Conservation (phyloP, 1,139 yeast species). For the Saccharomyces hybrid region DNA sequence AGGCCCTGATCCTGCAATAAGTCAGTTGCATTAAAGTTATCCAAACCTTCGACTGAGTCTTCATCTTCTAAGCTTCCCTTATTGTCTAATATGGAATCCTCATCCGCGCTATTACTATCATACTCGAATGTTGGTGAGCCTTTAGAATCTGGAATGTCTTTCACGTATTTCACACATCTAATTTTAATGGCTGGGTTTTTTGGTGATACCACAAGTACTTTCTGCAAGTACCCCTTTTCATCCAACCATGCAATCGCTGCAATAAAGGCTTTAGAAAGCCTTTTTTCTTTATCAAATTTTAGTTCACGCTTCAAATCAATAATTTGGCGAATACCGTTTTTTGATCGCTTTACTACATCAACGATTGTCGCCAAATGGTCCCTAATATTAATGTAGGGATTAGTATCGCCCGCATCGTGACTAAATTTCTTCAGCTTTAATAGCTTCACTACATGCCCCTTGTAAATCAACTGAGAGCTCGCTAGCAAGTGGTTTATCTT, state of each 20-base stretch:
- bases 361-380: constrained; percentile 41
- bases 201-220: constrained; percentile 50
- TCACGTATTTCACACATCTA: constrained; percentile 53
- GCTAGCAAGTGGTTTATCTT: constrained; percentile 43
- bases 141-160: constrained; percentile 37
- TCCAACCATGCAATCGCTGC: constrained; percentile 47
- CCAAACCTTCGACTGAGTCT: constrained; percentile 26
- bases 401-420: constrained; percentile 7
- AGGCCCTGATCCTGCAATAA: constrained; percentile 29
- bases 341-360: constrained; percentile 52
- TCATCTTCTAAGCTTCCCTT: constrained; percentile 26
- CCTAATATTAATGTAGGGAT: constrained; percentile 35
- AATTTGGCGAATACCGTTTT: constrained; percentile 59
- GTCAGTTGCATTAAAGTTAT: constrained; percentile 29
- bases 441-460: constrained; percentile 45
- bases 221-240: constrained; percentile 46
- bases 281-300: constrained; percentile 41
- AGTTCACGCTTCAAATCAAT: constrained; percentile 59
- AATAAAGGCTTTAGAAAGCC: constrained; percentile 44
- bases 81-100: constrained; percentile 17
- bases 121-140: constrained; percentile 26
- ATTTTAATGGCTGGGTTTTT: constrained; percentile 39
- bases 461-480: constrained; percentile 37
- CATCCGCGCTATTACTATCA: constrained; percentile 21
- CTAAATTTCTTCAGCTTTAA: constrained; percentile 43